These are phyloP conservation scores for Gracilaria gracilis DNA, from an alignment of 23 red algal species.

Conservation along the genomic window DNA sequence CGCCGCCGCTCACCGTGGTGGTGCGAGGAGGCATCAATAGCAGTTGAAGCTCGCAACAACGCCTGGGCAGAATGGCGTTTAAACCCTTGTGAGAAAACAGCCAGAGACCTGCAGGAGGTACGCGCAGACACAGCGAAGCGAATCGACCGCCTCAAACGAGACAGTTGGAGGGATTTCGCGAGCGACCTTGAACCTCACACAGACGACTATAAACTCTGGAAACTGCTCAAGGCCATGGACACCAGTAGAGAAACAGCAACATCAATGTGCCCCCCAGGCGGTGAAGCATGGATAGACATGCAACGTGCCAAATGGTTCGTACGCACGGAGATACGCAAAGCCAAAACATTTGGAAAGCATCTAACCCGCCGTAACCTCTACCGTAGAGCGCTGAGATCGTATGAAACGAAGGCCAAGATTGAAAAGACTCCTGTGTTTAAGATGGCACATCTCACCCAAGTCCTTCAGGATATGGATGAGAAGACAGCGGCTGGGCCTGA, in stretches of 20 bases:
- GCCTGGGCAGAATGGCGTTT: neutral
- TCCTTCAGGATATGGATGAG: neutral
- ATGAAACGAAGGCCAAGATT: neutral
- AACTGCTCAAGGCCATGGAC: neutral
- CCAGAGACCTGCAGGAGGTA: neutral
- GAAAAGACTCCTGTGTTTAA: neutral
- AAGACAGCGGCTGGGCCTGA: neutral
- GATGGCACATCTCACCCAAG: neutral
- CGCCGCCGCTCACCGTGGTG: neutral
- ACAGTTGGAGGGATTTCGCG: neutral
- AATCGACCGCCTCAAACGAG: neutral
- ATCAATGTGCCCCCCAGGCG: neutral
- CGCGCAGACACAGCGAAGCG: neutral
- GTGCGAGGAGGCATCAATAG: neutral
- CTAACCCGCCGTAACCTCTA: neutral
- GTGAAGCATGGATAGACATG: neutral
- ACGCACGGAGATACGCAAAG: neutral
- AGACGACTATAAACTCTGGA: neutral
- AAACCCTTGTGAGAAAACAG: neutral
- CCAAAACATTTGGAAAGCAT: neutral
- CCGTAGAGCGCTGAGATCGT: neutral
- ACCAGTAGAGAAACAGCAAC: neutral
- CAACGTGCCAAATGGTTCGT: neutral
- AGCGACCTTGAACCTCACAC: neutral
- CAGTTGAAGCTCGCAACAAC: neutral